Evolutionary conservation across 2,329 filamentous ascomycete genomes (phyloP).

Genomic region (Bertia moriformis): DNA sequence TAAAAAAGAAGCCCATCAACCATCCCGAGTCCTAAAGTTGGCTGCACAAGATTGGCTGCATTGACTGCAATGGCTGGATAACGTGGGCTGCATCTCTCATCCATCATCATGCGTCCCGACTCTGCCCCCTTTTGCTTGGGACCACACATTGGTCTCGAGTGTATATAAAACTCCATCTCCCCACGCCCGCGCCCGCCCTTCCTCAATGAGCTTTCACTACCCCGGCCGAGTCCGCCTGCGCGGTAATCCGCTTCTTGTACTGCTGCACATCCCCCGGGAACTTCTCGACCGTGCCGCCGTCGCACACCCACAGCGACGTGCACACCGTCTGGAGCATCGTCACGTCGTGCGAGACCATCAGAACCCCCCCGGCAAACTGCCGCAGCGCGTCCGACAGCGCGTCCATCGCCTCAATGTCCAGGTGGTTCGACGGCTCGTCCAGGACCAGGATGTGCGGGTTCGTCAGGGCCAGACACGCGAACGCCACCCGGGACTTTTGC

Average conservation of each 20-base stretch:
- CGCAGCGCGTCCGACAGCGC: slow-evolving; percentile 71
- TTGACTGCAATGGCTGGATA: too few relatives aligned
- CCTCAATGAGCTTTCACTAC: slow-evolving; percentile 64
- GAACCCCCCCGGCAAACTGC: slow-evolving; percentile 80
- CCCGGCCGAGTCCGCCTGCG: slow-evolving; percentile 75
- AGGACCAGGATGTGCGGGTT: slow-evolving; percentile 96
- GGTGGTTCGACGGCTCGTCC: slow-evolving; percentile 94
- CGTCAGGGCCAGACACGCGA: slow-evolving; percentile 83
- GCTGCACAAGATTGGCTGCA: too few relatives aligned
- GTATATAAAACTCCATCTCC: too few relatives aligned
- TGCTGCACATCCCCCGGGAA: slow-evolving; percentile 89
- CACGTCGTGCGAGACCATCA: slow-evolving; percentile 98
- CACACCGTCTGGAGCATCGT: slow-evolving; percentile 97
- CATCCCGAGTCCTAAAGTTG: too few relatives aligned
- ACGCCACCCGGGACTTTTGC: slow-evolving; percentile 95
- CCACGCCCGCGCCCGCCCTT: too few relatives aligned
- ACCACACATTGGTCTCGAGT: too few relatives aligned
- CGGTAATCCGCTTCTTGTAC: slow-evolving; percentile 91
- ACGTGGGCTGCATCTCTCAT: too few relatives aligned
- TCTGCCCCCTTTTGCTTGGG: too few relatives aligned
- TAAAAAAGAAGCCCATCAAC: too few relatives aligned
- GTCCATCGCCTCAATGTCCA: slow-evolving; percentile 99
- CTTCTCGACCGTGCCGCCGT: slow-evolving; percentile 84
- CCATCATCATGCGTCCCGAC: too few relatives aligned
- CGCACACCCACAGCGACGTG: slow-evolving; percentile 89